Conservation (phyloP, 2,329 filamentous ascomycete species). For the Tricladium varicosporioides region DNA sequence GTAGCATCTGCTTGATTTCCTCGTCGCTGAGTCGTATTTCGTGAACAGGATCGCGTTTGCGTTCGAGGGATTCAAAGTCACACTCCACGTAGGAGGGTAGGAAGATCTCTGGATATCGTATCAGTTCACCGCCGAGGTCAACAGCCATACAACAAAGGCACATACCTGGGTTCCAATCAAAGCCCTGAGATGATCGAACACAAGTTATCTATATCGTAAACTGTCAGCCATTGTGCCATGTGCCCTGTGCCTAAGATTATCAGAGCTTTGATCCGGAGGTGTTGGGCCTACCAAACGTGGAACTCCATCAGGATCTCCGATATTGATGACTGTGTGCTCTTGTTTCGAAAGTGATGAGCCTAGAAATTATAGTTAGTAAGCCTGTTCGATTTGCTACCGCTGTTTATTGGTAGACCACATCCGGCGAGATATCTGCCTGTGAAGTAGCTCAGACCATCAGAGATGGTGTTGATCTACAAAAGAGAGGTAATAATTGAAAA, state of each 20-base stretch:
- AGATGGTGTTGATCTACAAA: not conserved
- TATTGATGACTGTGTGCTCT: constrained; percentile 78
- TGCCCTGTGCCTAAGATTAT: constrained; percentile 7
- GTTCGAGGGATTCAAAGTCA: constrained; percentile 73
- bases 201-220: constrained; percentile 64
- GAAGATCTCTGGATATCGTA: constrained; percentile 63
- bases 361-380: constrained; percentile 38
- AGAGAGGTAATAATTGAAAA: constrained; percentile 4
- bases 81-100: constrained; percentile 74
- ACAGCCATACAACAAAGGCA: constrained; percentile 6
- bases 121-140: constrained; percentile 3
- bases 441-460: constrained; percentile 4
- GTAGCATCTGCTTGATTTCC: constrained; percentile 67
- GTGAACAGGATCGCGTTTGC: constrained; percentile 72
- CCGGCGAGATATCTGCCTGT: constrained; percentile 2
- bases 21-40: constrained; percentile 78
- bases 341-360: constrained; percentile 70
- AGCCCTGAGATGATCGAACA: constrained; percentile 75
- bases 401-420: not conserved
- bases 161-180: constrained; percentile 77
- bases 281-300: constrained; percentile 62
- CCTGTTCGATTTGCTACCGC: too few relatives aligned
- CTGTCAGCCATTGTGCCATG: constrained; percentile 16
- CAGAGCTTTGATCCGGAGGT: not conserved
- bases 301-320: constrained; percentile 71